Evolutionary conservation across 352 stramenopile species (phyloP).

Genomic region (Phytophthora pluvialis): DNA sequence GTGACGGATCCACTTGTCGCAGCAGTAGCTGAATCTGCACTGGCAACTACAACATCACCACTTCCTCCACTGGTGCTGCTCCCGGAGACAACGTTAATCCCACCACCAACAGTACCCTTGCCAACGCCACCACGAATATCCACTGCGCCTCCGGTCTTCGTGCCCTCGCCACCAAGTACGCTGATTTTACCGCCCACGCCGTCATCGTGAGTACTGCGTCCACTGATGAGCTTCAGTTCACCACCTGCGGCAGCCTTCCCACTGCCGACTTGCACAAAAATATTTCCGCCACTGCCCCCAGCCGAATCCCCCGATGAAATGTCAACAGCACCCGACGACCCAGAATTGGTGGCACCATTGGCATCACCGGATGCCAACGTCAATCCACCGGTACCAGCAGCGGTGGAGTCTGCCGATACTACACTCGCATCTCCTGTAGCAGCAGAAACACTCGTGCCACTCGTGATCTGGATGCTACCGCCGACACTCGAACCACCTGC

Average conservation of each 20-base stretch:
- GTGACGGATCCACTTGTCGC: slow-evolving; percentile 21
- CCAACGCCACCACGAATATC: slow-evolving; percentile 30
- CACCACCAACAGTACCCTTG: slow-evolving; percentile 12
- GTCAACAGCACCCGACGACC: slow-evolving; percentile 13
- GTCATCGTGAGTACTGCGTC: slow-evolving; percentile 14
- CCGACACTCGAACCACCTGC: slow-evolving; percentile 16
- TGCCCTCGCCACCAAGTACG: slow-evolving; percentile 13
- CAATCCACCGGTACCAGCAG: slow-evolving; percentile 12
- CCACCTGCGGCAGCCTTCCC: slow-evolving; percentile 19
- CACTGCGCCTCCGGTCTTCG: slow-evolving; percentile 30
- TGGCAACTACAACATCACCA: slow-evolving; percentile 60
- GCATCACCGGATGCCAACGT: slow-evolving; percentile 15
- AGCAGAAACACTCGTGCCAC: slow-evolving; percentile 22
- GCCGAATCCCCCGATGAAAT: slow-evolving; percentile 11
- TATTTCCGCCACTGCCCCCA: slow-evolving; percentile 14
- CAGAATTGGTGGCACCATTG: slow-evolving; percentile 10
- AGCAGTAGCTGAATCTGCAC: slow-evolving; percentile 30
- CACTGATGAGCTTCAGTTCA: slow-evolving; percentile 18
- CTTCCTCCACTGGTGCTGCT: slow-evolving; percentile 42
- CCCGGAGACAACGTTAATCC: slow-evolving; percentile 34
- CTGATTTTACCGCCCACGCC: slow-evolving; percentile 22
- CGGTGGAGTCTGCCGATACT: slow-evolving; percentile 8
- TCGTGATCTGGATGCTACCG: slow-evolving; percentile 31
- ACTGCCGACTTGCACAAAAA: slow-evolving; percentile 17
- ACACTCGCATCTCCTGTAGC: slow-evolving; percentile 6